phyloP scores from a whole-genome alignment of 1,139 yeast genomes.

The Suhomyces ambrosiae region DNA sequence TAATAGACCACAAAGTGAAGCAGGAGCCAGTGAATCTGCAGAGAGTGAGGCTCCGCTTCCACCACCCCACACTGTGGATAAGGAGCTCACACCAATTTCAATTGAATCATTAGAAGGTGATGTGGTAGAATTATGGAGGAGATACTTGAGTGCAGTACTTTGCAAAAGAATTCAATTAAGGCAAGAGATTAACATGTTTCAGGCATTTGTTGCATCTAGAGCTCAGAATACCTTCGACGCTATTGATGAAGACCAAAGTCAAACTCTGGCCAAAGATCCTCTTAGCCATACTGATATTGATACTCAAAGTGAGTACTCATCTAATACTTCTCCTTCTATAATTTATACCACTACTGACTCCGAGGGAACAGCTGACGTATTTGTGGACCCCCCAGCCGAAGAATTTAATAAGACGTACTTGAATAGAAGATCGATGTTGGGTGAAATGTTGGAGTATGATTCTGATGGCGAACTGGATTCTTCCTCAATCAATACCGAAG shows the following conservation, averaged over 20 bases:
- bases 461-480: conserved; percentile 31
- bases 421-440: conserved; percentile 46
- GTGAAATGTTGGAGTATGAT: conserved; percentile 50
- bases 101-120: conserved; percentile 11
- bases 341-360: conserved; percentile 10
- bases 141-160: conserved; percentile 40
- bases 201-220: conserved; percentile 26
- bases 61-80: conserved; percentile 24
- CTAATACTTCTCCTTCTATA: conserved; percentile 4
- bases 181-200: conserved; percentile 44
- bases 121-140: conserved; percentile 38
- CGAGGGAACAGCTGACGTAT: conserved; percentile 10
- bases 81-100: conserved; percentile 5
- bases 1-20: conserved; percentile 7
- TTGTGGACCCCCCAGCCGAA: conserved; percentile 26
- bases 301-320: conserved; percentile 5
- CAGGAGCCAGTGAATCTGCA: conserved; percentile 17
- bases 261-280: not conserved
- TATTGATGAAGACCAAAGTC: conserved; percentile 9
- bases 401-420: conserved; percentile 26
- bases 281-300: conserved; percentile 1
- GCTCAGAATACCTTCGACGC: conserved; percentile 3
- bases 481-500: conserved; percentile 11
- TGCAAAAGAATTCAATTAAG: conserved; percentile 43
- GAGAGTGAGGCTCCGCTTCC: conserved; percentile 33